A percentile compares a stretch with the other conserved stretches of the same genome.
Conservation (phyloP, 352 stramenopile genomes). For the Pythium periplocum region DNA sequence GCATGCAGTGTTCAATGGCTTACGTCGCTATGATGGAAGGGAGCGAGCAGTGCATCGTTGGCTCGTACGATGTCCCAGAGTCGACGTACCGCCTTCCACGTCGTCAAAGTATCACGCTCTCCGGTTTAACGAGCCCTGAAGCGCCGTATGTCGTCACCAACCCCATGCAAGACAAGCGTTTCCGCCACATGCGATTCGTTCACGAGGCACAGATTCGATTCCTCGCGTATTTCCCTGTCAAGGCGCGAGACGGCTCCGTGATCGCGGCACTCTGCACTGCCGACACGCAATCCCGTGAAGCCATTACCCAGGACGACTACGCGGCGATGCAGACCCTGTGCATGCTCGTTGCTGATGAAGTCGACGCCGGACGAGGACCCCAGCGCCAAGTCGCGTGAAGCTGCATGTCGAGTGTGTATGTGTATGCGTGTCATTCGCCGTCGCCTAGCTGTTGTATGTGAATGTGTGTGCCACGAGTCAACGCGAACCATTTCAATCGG, state of each 20-base stretch:
- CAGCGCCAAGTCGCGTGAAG: neutral
- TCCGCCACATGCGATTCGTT: slow-evolving; percentile 31
- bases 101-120: slow-evolving; percentile 13
- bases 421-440: slow-evolving; percentile 1
- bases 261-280: slow-evolving; percentile 39
- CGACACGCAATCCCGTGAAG: slow-evolving; percentile 24
- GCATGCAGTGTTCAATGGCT: slow-evolving; percentile 36
- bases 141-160: slow-evolving; percentile 38
- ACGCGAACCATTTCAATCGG: neutral
- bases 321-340: slow-evolving; percentile 40
- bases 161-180: slow-evolving; percentile 26
- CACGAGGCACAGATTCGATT: slow-evolving; percentile 37
- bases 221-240: slow-evolving; percentile 54
- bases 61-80: slow-evolving; percentile 18
- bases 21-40: slow-evolving; percentile 34
- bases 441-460: neutral
- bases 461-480: neutral
- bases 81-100: slow-evolving; percentile 4
- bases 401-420: slow-evolving; percentile 4
- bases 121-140: slow-evolving; percentile 3
- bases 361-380: slow-evolving; percentile 11
- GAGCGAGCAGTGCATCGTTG: slow-evolving; percentile 25
- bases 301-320: slow-evolving; percentile 33
- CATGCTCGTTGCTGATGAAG: slow-evolving; percentile 48
- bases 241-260: slow-evolving; percentile 13